Percentiles rank a stretch among this genome's conserved stretches.
Evolutionary conservation across 163 green algal genomes (phyloP).

Genomic region (Volvox carteri): DNA sequence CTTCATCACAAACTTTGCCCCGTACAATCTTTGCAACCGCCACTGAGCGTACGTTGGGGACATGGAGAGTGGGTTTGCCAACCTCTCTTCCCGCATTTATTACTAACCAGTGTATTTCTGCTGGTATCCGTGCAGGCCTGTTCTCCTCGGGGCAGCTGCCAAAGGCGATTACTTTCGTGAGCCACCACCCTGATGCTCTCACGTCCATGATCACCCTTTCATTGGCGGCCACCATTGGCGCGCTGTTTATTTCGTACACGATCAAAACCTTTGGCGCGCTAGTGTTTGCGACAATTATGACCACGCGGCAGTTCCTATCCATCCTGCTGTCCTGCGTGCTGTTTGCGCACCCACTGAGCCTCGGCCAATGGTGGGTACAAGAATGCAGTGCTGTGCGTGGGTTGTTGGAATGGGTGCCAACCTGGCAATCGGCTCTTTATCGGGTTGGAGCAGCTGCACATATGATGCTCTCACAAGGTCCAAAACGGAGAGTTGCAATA

Average conservation of each 20-base stretch:
- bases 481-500: too few relatives aligned
- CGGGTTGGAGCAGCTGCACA: too few relatives aligned
- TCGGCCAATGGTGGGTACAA: constrained; percentile 81
- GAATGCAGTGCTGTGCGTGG: too few relatives aligned
- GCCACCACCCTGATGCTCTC: constrained; percentile 84
- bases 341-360: constrained; percentile 88
- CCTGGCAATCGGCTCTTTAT: too few relatives aligned
- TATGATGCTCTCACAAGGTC: too few relatives aligned
- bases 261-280: constrained; percentile 93
- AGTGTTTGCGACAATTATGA: constrained; percentile 97
- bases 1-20: too few relatives aligned
- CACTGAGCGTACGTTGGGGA: too few relatives aligned
- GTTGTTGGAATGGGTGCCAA: too few relatives aligned
- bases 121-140: constrained; percentile 69
- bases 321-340: constrained; percentile 94
- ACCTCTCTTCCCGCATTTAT: too few relatives aligned
- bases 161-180: constrained; percentile 85
- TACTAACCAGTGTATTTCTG: too few relatives aligned
- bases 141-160: constrained; percentile 82
- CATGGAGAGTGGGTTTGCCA: too few relatives aligned
- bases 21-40: too few relatives aligned
- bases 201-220: constrained; percentile 78
- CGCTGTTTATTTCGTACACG: constrained; percentile 96
- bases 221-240: constrained; percentile 58
- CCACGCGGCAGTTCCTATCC: constrained; percentile 95